phyloP scores from a whole-genome alignment of 2,329 filamentous ascomycete species.

The Fusarium caatingaense region DNA sequence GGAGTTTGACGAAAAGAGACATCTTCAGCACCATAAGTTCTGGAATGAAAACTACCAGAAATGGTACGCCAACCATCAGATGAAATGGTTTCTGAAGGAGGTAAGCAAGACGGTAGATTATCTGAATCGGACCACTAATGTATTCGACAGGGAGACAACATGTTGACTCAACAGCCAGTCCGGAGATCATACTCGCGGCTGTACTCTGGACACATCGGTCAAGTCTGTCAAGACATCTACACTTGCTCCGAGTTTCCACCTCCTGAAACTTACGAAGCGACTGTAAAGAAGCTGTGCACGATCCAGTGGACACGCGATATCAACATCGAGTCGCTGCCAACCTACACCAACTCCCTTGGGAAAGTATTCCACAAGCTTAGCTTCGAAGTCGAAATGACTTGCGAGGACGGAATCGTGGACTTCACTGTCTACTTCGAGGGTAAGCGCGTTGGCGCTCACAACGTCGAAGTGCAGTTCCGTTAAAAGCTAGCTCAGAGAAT shows the following conservation, averaged over 20 bases:
- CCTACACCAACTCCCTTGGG: constrained; percentile 15
- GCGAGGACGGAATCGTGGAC: constrained; percentile 36
- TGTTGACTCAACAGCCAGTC: constrained; percentile 6
- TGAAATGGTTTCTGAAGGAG: constrained; percentile 47
- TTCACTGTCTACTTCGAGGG: constrained; percentile 35
- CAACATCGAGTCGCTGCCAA: constrained; percentile 8
- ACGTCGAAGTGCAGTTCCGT: constrained; percentile 39
- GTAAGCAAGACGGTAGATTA: constrained; percentile 15
- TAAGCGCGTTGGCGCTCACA: constrained; percentile 22
- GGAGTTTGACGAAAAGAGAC: neutral
- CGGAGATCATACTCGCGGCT: accelerated
- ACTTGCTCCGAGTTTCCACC: neutral
- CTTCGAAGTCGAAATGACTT: constrained; percentile 34
- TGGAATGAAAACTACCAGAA: neutral
- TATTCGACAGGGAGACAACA: constrained; percentile 18
- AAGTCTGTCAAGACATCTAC: neutral
- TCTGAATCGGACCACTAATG: neutral
- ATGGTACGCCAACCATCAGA: constrained; percentile 28
- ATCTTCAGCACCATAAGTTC: constrained; percentile 9
- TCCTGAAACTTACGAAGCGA: accelerated
- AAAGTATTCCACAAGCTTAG: constrained; percentile 8
- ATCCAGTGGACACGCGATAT: constrained; percentile 36
- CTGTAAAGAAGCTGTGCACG: constrained; percentile 28
- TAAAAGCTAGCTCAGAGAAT: neutral
- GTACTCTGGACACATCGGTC: accelerated